A percentile compares a stretch with the other conserved stretches of the same genome.
Conservation (phyloP, 2,329 filamentous ascomycete genomes). For the Phyllosticta paracitricarpa region DNA sequence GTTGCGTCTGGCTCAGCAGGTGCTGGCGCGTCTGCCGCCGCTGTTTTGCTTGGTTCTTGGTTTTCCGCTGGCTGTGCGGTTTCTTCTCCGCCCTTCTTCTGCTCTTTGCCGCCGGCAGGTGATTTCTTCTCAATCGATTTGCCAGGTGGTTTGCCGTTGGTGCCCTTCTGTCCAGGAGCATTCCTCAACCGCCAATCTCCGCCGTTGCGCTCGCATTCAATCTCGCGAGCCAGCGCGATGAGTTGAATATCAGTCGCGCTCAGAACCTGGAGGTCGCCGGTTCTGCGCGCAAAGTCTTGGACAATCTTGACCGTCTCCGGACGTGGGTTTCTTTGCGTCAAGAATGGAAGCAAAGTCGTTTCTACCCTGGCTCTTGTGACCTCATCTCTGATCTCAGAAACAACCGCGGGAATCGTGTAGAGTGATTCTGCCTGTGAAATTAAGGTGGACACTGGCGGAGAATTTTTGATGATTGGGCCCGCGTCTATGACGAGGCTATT, state of each 20-base stretch:
- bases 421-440: constrained; percentile 59
- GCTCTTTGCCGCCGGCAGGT: constrained; percentile 18
- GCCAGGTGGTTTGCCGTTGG: constrained; percentile 58
- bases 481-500: constrained; percentile 83
- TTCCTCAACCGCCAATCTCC: constrained; percentile 78
- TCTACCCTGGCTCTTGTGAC: constrained; percentile 72
- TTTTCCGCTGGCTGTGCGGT: background rate
- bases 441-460: constrained; percentile 73
- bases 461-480: constrained; percentile 87
- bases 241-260: constrained; percentile 85
- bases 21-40: background rate
- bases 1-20: background rate
- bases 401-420: constrained; percentile 68
- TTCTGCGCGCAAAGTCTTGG: constrained; percentile 75
- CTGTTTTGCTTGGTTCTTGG: background rate
- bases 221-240: constrained; percentile 80
- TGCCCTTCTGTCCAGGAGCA: constrained; percentile 64
- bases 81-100: constrained; percentile 4
- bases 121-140: constrained; percentile 20
- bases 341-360: constrained; percentile 74
- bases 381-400: constrained; percentile 79
- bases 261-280: constrained; percentile 79
- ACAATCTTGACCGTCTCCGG: constrained; percentile 71
- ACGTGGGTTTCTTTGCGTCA: constrained; percentile 64
- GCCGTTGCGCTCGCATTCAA: constrained; percentile 86